Evolutionary conservation across 1,284 basidiomycete genomes (phyloP), one percentile per base, ranked within the genome.

Genomic region (Fomitopsis betulina): DNA sequence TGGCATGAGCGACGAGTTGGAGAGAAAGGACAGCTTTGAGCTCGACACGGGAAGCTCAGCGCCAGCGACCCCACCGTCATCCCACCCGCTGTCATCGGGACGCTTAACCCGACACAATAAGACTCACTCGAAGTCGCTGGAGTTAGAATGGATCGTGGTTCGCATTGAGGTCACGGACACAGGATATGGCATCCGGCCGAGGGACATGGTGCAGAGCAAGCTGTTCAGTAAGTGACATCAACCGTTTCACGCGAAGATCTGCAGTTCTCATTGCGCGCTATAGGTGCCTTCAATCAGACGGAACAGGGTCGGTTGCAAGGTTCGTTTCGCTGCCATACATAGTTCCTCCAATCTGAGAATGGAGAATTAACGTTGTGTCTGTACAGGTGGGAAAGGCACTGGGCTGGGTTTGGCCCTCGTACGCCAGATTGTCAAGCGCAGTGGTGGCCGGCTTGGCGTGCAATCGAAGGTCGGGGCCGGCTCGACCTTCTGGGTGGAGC

Each of bases 331-430:
- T 19, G 2, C 5, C 5, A 43, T 57, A n/a, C n/a, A 17, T 21
- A 17, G 25, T 43, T 32, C 5, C 1, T 35, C 2, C 25, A 47
- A 23, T 47, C 8, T n/a, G n/a, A n/a, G n/a, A n/a, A n/a, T n/a
- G n/a, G 45, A n/a, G 17, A n/a, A 33, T 7, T 51, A n/a, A 19
- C 33, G 32, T 12, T 21, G 19, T 6, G 6, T 21, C 27, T 12
- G 3, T 17, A 10, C 58, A 76, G 82, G 91, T 60, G 92, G 91
- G 9, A 94, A 94, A 74, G 93, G 93, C 2, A 93, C 91, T 0
- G 93, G 93, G 2, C 76, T 95, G n/a, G 94, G 93, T 13, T 72
- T 96, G 21, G 93, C 93, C 1, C 81, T 96, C 21, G 92, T 95
- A n/a, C 80, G 92, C 40, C 91, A 93, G 68, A 95, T 96, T 58